Percentiles rank a stretch among this genome's conserved stretches.
phyloP scores from a whole-genome alignment of 208 protist species.

The Novymonas esmeraldas region DNA sequence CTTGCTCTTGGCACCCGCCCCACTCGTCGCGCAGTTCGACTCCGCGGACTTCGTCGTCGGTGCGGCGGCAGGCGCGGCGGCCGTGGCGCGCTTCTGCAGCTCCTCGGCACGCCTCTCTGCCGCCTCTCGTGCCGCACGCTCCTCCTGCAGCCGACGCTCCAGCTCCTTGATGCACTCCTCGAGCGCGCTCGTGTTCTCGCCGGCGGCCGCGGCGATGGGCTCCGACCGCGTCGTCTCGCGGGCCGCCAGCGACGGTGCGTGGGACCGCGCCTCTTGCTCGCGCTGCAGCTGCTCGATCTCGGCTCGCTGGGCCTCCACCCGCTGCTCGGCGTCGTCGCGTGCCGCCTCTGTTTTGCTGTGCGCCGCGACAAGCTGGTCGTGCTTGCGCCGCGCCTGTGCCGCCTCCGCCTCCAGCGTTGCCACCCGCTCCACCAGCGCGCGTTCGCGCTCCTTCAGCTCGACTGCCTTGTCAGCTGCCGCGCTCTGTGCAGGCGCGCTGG shows the following conservation, averaged over 20 bases:
- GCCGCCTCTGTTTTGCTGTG: conserved; percentile 9
- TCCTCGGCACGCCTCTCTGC: conserved; percentile 20
- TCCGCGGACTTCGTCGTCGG: not conserved
- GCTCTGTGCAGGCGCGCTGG: not conserved
- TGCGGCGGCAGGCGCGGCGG: not conserved
- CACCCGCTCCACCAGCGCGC: conserved; percentile 7
- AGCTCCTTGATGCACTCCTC: conserved; percentile 25
- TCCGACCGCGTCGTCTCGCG: not conserved
- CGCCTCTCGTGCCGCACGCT: conserved; percentile 9
- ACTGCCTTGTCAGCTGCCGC: not conserved
- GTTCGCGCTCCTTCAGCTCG: conserved; percentile 17
- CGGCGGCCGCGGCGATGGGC: conserved; percentile 7
- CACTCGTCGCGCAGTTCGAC: not conserved
- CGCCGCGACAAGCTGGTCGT: conserved; percentile 15
- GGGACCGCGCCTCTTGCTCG: not conserved
- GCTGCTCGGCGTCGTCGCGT: conserved; percentile 14
- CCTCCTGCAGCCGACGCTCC: conserved; percentile 10
- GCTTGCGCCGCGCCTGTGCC: conserved; percentile 30
- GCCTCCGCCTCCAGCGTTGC: conserved; percentile 33
- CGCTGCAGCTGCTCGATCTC: conserved; percentile 8
- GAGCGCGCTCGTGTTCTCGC: not conserved
- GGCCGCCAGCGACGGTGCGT: not conserved
- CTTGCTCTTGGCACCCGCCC: conserved; percentile 5
- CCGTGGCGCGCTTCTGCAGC: conserved; percentile 4
- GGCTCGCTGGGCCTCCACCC: conserved; percentile 24